Evolutionary conservation across 2,329 filamentous ascomycete species (phyloP).

Genomic region (Fusarium keratoplasticum): DNA sequence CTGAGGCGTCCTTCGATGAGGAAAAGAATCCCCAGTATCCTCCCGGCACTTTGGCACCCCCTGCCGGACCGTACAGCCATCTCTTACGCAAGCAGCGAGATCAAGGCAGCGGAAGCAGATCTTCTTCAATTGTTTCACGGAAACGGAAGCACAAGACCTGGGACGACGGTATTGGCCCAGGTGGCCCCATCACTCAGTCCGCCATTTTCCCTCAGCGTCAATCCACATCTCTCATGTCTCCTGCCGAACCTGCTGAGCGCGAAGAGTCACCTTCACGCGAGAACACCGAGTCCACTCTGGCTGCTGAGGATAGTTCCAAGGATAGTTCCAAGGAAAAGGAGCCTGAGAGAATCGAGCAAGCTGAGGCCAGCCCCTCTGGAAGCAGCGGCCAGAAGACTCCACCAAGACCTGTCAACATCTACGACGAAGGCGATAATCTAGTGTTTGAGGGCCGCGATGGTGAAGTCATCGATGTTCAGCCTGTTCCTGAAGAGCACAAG

Average conservation of each 20-base stretch:
- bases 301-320: constrained; percentile 48
- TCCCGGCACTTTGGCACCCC: constrained; percentile 78
- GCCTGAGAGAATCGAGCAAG: constrained; percentile 38
- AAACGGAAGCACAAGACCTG: constrained; percentile 75
- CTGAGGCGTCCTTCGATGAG: constrained; percentile 78
- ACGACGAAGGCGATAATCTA: constrained; percentile 82
- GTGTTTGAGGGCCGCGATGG: constrained; percentile 89
- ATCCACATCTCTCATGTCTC: constrained; percentile 34
- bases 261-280: constrained; percentile 47
- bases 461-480: constrained; percentile 79
- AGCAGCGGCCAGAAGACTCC: constrained; percentile 38
- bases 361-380: constrained; percentile 34
- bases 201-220: constrained; percentile 80
- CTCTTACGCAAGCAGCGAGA: constrained; percentile 88
- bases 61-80: constrained; percentile 62
- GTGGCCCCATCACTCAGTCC: constrained; percentile 89
- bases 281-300: constrained; percentile 49
- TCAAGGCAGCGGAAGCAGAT: constrained; percentile 71
- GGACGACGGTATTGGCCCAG: constrained; percentile 79
- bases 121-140: constrained; percentile 70
- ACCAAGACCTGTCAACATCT: constrained; percentile 70
- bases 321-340: constrained; percentile 50
- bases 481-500: constrained; percentile 20
- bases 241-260: constrained; percentile 42
- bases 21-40: constrained; percentile 70